These are phyloP conservation scores for Saksenaea vasiformis DNA, from an alignment of 371 early-diverging fungal genomes.

Conservation along the genomic window DNA sequence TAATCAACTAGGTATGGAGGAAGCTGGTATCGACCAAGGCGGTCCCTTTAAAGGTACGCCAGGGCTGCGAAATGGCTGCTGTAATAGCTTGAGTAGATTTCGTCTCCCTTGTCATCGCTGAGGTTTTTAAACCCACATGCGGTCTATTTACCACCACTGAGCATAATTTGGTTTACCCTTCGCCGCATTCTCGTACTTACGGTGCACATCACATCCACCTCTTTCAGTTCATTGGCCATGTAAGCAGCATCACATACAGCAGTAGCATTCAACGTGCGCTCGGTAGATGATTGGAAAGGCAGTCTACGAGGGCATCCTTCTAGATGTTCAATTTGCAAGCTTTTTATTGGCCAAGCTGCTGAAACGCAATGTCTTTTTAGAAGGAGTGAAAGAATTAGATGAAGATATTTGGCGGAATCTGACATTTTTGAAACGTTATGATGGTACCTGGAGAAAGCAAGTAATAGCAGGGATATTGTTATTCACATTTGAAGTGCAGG, in stretches of 20 bases:
- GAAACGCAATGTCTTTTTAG: slow-evolving; percentile 73
- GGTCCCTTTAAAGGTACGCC: slow-evolving; percentile 84
- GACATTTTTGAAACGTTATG: slow-evolving; percentile 78
- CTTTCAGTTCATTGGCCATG: slow-evolving; percentile 82
- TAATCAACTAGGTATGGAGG: slow-evolving; percentile 66
- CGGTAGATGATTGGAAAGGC: slow-evolving; percentile 81
- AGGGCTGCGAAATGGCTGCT: not conserved
- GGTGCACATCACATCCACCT: slow-evolving; percentile 58
- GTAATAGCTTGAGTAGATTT: slow-evolving; percentile 66
- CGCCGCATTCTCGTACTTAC: slow-evolving; percentile 49
- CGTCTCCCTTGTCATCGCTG: slow-evolving; percentile 69
- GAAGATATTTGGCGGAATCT: slow-evolving; percentile 79
- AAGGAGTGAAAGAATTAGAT: slow-evolving; percentile 84
- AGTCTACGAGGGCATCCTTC: slow-evolving; percentile 85
- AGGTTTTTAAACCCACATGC: slow-evolving; percentile 77
- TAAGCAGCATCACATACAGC: slow-evolving; percentile 2
- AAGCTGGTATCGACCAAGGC: slow-evolving; percentile 93
- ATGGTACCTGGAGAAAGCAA: slow-evolving; percentile 41
- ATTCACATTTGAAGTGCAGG: slow-evolving; percentile 26
- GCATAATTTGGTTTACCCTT: slow-evolving; percentile 72
- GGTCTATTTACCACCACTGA: slow-evolving; percentile 68
- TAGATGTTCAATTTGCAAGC: slow-evolving; percentile 85
- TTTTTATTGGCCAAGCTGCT: slow-evolving; percentile 85
- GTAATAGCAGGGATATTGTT: slow-evolving; percentile 13
- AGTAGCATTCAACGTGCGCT: not conserved